Evolutionary conservation across 73 alveolate species (phyloP), one percentile per base, ranked within the genome.

Genomic region (Paramecium sexaurelia): DNA sequence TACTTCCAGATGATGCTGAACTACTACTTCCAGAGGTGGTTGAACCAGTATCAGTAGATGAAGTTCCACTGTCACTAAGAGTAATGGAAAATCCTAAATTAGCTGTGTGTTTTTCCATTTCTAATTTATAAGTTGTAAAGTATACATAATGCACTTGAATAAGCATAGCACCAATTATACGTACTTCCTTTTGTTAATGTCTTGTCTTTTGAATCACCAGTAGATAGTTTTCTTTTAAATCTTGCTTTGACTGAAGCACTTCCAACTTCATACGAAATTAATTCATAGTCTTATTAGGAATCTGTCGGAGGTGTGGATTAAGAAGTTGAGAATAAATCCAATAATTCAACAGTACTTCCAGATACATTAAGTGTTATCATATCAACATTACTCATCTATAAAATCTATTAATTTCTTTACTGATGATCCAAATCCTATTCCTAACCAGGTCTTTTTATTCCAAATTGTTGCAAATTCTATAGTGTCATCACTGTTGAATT

Each of bases 161-260:
- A 78, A 24, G 75, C 90, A 43, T 78, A 78, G 20, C 68, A 37
- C 43, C 43, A 78, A 19, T 8, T 41, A 8, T 78, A 78, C 20
- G 90, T 2, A 15, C 61, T 26, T 22, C 73, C 73, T 43, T 17
- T 19, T 39, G 55, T 10, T 0, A 78, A 26, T 17, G 55, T 43
- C 7, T 39, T 78, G 29, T 78, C 90, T 78, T 78, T 78, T 6
- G 90, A 24, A 26, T 78, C 90, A 17, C 90, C 90, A 20, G 90
- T 78, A 4, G 68, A 37, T 9, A 78, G 41, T 33, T 78, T 78
- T 78, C 90, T 78, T 27, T 20, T 24, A 51, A 78, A 43, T 43
- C 90, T 78, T 20, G 55, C 17, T 22, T 43, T 78, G 10, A 78
- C 71, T 41, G 55, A 17, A 24, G 75, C 32, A 24, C 20, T 43